phyloP scores from a whole-genome alignment of 2,329 filamentous ascomycete genomes.

The Aspergillus fischeri region DNA sequence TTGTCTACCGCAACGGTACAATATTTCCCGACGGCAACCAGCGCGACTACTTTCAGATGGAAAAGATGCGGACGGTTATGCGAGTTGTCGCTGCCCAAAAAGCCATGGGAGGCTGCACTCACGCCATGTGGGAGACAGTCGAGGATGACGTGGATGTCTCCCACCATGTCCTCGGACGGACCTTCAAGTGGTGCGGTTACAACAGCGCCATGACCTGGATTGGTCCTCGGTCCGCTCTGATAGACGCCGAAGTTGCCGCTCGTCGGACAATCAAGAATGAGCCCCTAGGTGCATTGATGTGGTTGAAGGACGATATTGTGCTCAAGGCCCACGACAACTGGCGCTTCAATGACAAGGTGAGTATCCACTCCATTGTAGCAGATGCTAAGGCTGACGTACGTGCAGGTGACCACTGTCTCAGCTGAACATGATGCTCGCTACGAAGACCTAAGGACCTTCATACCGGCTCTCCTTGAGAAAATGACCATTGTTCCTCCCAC shows the following conservation, averaged over 20 bases:
- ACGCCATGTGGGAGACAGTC: slow-evolving; percentile 32
- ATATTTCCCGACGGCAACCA: slow-evolving; percentile 28
- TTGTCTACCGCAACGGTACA: slow-evolving; percentile 29
- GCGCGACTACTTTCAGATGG: slow-evolving; percentile 35
- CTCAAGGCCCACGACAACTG: slow-evolving; percentile 34
- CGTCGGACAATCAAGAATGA: slow-evolving; percentile 15
- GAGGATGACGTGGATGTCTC: slow-evolving; percentile 26
- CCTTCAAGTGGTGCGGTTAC: slow-evolving; percentile 36
- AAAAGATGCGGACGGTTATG: slow-evolving; percentile 20
- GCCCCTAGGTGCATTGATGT: slow-evolving; percentile 38
- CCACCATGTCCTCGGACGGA: slow-evolving; percentile 33
- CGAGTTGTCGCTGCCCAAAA: slow-evolving; percentile 13
- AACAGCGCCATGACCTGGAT: slow-evolving; percentile 37
- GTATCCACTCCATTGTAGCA: background rate
- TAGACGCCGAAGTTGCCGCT: slow-evolving; percentile 21
- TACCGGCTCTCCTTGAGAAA: slow-evolving; percentile 5
- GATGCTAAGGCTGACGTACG: background rate
- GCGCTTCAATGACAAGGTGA: slow-evolving; percentile 18
- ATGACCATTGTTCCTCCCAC: slow-evolving; percentile 3
- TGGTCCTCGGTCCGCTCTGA: slow-evolving; percentile 25
- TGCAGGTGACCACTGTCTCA: background rate
- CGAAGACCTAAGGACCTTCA: slow-evolving; percentile 4
- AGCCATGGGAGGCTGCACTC: slow-evolving; percentile 10
- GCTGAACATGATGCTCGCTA: slow-evolving; percentile 2
- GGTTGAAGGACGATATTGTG: slow-evolving; percentile 34